Conservation (phyloP, 257 asterid genomes). For the Solanum sitiens region DNA sequence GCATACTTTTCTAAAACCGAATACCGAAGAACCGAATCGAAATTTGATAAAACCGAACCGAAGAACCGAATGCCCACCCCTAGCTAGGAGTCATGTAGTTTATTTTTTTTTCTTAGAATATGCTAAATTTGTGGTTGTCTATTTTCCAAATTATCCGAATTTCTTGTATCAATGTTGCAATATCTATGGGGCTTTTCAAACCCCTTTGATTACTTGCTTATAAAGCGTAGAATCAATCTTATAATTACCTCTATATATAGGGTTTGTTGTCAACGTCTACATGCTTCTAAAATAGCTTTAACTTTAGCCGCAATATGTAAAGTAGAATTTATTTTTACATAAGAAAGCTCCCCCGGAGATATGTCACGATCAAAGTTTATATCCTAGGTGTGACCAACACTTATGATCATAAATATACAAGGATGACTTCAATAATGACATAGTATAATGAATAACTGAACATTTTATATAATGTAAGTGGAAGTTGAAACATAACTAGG, state of each 20-base stretch:
- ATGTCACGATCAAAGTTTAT: background rate
- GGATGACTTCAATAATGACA: background rate
- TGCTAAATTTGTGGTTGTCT: background rate
- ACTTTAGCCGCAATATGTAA: background rate
- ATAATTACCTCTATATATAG: background rate
- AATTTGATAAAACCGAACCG: too few species aligned
- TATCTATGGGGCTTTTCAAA: background rate
- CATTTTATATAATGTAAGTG: background rate
- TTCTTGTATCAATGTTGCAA: background rate
- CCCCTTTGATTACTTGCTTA: background rate
- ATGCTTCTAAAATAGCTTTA: background rate
- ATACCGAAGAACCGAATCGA: too few species aligned
- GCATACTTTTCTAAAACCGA: too few species aligned
- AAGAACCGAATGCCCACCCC: too few species aligned
- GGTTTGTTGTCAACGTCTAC: background rate
- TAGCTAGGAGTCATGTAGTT: background rate
- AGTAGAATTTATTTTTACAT: background rate
- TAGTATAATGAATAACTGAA: background rate
- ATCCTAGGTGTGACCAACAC: background rate
- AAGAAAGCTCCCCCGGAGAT: background rate
- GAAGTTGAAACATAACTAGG: background rate
- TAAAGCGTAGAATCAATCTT: background rate
- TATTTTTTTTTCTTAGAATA: background rate
- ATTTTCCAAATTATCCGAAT: background rate
- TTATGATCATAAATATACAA: too few species aligned